Conservation (phyloP, 768 basidiomycete genomes). For the Atractiella rhizophila region DNA sequence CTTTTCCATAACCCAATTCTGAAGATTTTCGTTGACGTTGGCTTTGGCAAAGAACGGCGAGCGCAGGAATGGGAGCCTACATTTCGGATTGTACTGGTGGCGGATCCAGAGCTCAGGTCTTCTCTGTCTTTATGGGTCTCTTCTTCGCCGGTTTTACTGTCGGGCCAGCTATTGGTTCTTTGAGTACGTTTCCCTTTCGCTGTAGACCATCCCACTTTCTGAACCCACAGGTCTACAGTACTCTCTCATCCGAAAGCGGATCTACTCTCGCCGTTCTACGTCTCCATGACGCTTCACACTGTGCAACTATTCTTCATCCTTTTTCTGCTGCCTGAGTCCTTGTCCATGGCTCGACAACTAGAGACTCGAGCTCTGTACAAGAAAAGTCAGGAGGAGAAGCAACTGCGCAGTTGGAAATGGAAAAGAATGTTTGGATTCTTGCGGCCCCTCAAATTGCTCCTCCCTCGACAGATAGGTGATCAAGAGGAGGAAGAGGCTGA, state of each 20-base stretch:
- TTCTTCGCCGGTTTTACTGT: conserved; percentile 19
- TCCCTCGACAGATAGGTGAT: background rate
- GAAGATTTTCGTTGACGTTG: background rate
- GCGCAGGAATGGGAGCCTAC: conserved; percentile 13
- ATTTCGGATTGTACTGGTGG: conserved; percentile 21
- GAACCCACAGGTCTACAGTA: no score
- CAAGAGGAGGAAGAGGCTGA: background rate
- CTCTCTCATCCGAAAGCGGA: conserved; percentile 16
- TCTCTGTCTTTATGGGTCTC: conserved; percentile 19
- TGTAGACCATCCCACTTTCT: background rate
- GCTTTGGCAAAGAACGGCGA: conserved; percentile 4
- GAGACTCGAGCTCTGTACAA: no score
- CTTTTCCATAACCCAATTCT: background rate
- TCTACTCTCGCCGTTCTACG: conserved; percentile 21
- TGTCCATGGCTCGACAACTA: conserved; percentile 16
- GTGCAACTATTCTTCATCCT: conserved; percentile 16
- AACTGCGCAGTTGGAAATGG: conserved; percentile 11
- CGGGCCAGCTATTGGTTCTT: conserved; percentile 6
- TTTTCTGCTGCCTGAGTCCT: conserved; percentile 23
- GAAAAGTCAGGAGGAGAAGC: conserved; percentile 1
- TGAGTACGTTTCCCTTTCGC: background rate
- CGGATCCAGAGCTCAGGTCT: conserved; percentile 15
- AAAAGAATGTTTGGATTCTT: conserved; percentile 18
- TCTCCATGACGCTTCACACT: conserved; percentile 17
- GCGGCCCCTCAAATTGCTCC: conserved; percentile 19